Base-by-base conservation (phyloP, 2,329 filamentous ascomycete species). In the Beauveria brongniartii region DNA sequence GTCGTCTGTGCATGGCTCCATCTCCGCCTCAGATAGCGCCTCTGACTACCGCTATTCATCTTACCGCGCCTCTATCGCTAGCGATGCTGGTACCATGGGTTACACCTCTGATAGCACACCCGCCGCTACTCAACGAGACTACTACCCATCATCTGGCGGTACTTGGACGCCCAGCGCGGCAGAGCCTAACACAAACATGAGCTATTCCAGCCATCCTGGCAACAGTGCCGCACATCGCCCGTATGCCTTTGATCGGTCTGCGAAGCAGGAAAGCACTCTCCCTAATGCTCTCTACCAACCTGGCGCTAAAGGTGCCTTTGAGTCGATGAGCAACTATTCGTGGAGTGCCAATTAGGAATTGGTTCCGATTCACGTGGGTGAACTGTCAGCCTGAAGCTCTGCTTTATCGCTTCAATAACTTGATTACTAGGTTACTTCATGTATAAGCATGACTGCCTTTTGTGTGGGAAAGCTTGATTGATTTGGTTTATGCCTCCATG, bases 41-140 rank as follows among this genome's bases (percentile, higher is more conserved):
- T 74, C 77, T 24, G 82, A 85, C 67, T 85, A 85, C 68, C 78
- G 83, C 57, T 85, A 85, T 64, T 79, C 80, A 3, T 76, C 81
- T 2, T 76, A 73, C 61, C 67, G 69, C 14, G 63, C 69, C 5
- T 68, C 72, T 7, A 68, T 65, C 53, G 61, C 74, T 48, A 68
- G 67, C 46, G 74, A 76, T 30, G 72, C 70, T 6, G 64, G 72
- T 7, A 69, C 71, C 9, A 61, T 70, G 5, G 65, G 64, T 20
- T 74, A 74, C 55, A 67, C 67, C 54, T 63, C 69, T 1, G 73
- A 75, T 22, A 66, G 64, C 16, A 67, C 26, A 64, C 65, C 40
- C 62, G 70, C 14, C 64, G 68, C 28, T 65, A 67, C 51, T 43
- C 52, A 51, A 50, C 50, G 5, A 74, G 82, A 85, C 61, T 84